Evolutionary conservation across 2,329 filamentous ascomycete genomes (phyloP), one percentile per base, ranked within the genome.

Genomic region (Cladophialophora bantiana): DNA sequence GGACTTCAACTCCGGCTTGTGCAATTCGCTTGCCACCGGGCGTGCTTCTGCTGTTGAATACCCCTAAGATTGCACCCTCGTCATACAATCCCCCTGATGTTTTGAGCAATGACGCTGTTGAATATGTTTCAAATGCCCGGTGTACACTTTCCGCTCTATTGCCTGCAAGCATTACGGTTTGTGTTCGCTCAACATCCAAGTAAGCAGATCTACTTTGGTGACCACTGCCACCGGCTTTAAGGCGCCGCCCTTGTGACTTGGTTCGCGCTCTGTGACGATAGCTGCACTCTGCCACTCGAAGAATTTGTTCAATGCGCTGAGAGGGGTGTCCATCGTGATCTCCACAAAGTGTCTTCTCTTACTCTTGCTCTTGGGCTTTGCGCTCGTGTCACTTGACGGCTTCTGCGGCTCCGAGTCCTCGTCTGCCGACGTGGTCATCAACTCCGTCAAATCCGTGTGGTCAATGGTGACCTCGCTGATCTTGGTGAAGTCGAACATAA

Each of bases 401-500:
- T 42, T 40, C 36, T 53, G 53, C 53, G 58, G 54, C 32, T 63
- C 54, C 35, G 36, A 55, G 20, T 55, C 60, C 32, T 71, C 70
- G 64, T 72, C 65, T 26, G 72, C 50, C n/a, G 64, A 55, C 18
- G 59, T 61, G 40, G 54, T 63, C 20, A 62, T 53, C 38, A 70
- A 42, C 62, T 70, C 62, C 15, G 68, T 84, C 62, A 91, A 82
- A 74, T 90, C 86, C 68, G 90, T 87, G 35, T 92, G 89, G 74
- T 98, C 93, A n/a, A 93, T 96, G 65, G 96, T 89, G 7, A 97
- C 89, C 81, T 98, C 94, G 72, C 92, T 88, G 64, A 97, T 86
- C 73, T 90, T 91, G 66, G 88, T 86, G 81, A 99, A 99, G 79
- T 97, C 90, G 76, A 99, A 99, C 95, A 99, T 99, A 80, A 97